Evolutionary conservation across 2,329 filamentous ascomycete genomes (phyloP).

Genomic region (Colletotrichum sp.): DNA sequence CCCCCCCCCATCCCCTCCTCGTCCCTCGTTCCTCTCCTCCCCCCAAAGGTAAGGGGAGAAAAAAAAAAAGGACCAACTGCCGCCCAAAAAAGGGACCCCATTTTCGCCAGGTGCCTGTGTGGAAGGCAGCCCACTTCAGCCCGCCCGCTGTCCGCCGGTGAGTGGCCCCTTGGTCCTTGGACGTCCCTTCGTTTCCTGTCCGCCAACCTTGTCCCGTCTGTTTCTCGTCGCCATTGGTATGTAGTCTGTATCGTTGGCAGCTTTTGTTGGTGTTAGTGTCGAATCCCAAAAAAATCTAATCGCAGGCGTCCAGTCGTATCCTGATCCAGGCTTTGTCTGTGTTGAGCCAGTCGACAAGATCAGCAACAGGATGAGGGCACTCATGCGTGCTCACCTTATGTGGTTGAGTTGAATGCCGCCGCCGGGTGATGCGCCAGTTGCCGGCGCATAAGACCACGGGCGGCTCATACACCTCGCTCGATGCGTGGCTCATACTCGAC

Average conservation of each 20-base stretch:
- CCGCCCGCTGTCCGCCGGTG: not conserved
- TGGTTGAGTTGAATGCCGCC: not conserved
- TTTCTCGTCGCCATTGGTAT: not conserved
- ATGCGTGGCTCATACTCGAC: not conserved
- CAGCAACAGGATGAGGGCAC: not conserved
- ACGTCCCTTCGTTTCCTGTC: not conserved
- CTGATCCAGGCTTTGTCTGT: not conserved
- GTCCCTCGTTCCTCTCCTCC: not conserved
- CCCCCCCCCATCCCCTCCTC: not conserved
- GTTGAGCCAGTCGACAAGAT: not conserved
- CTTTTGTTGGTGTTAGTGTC: not conserved
- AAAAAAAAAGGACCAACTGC: not conserved
- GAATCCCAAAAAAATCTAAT: not conserved
- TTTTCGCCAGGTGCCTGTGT: not conserved
- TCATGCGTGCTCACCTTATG: not conserved
- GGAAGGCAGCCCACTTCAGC: not conserved
- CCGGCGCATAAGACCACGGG: not conserved
- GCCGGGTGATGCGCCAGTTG: not conserved
- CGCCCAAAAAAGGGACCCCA: not conserved
- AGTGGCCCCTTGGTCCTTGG: not conserved
- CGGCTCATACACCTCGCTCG: not conserved
- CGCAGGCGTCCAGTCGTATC: not conserved
- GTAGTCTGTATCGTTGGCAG: not conserved
- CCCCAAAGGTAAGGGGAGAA: not conserved
- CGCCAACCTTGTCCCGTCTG: not conserved